These are phyloP conservation scores for Gyrodon lividus DNA, from an alignment of 768 basidiomycete genomes.

Conservation along the genomic window DNA sequence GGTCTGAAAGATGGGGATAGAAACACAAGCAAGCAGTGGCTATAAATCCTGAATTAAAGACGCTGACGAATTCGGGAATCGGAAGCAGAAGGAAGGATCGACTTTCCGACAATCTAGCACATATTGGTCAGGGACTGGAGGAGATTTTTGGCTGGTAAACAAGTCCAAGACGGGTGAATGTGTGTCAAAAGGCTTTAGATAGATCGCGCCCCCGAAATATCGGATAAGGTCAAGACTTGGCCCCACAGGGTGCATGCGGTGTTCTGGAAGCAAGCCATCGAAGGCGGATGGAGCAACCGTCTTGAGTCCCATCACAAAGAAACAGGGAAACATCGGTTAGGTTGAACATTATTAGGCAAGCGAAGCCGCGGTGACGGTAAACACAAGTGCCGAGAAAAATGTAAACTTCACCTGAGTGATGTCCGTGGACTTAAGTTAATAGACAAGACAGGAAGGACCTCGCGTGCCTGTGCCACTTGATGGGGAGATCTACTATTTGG, in stretches of 20 bases:
- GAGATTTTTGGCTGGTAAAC: conserved; percentile 24
- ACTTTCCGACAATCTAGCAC: conserved; percentile 37
- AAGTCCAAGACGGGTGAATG: conserved; percentile 1
- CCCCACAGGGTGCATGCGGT: conserved; percentile 12
- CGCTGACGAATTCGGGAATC: conserved; percentile 33
- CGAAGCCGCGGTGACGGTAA: conserved; percentile 39
- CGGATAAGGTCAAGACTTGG: conserved; percentile 12
- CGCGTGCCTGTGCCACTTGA: conserved; percentile 35
- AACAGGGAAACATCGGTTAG: conserved; percentile 33
- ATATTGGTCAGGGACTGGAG: conserved; percentile 21
- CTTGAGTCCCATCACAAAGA: conserved; percentile 30
- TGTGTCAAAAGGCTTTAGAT: conserved; percentile 16
- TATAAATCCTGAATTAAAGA: conserved; percentile 25
- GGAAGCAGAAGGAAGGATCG: conserved; percentile 31
- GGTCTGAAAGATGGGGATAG: conserved; percentile 15
- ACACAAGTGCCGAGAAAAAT: conserved; percentile 30
- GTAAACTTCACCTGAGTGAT: conserved; percentile 29
- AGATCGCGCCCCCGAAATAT: conserved; percentile 18
- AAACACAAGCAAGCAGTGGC: conserved; percentile 11
- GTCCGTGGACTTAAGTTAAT: conserved; percentile 42
- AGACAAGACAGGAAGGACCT: conserved; percentile 35
- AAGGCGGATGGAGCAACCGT: conserved; percentile 24
- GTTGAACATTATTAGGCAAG: conserved; percentile 29
- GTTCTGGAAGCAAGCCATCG: conserved; percentile 23
- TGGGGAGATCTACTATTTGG: conserved; percentile 20